Percentiles rank a stretch among this genome's conserved stretches.
Evolutionary conservation across 371 early-diverging fungal species (phyloP).

Genomic region (Apophysomyces sp.): DNA sequence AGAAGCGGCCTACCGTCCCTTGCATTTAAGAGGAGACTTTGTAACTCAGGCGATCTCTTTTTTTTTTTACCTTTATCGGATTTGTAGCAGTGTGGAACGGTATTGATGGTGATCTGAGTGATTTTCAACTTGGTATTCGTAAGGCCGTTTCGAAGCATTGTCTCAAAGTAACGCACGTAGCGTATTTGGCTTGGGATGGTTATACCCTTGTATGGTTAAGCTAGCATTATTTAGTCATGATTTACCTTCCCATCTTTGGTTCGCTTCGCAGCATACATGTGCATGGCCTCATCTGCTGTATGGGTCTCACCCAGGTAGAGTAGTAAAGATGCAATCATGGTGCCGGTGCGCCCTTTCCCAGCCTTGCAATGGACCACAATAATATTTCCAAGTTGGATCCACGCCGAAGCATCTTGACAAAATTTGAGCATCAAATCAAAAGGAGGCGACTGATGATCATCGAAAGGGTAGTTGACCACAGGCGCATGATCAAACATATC

Average conservation of each 20-base stretch:
- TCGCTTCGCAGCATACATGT: slow-evolving; percentile 52
- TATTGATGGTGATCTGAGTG: slow-evolving; percentile 15
- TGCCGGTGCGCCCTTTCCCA: slow-evolving; percentile 79
- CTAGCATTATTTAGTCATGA: neutral
- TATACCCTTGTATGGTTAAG: slow-evolving; percentile 45
- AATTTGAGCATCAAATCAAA: slow-evolving; percentile 53
- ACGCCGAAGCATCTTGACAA: slow-evolving; percentile 58
- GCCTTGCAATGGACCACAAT: slow-evolving; percentile 80
- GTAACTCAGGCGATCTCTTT: slow-evolving; percentile 11
- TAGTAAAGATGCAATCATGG: slow-evolving; percentile 63
- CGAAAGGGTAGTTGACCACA: slow-evolving; percentile 60
- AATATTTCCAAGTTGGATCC: slow-evolving; percentile 55
- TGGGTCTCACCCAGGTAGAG: slow-evolving; percentile 40
- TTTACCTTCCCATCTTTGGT: slow-evolving; percentile 54
- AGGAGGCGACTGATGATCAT: slow-evolving; percentile 72
- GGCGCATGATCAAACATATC: slow-evolving; percentile 38
- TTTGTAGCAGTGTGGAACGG: slow-evolving; percentile 26
- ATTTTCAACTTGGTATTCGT: slow-evolving; percentile 1
- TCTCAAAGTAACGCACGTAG: slow-evolving; percentile 61
- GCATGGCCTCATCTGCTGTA: slow-evolving; percentile 54
- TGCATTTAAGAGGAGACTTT: slow-evolving; percentile 7
- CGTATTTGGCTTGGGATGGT: slow-evolving; percentile 70
- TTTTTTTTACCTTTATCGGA: slow-evolving; percentile 7
- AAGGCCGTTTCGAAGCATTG: slow-evolving; percentile 21
- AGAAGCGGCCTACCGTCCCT: neutral